Conservation (phyloP, 2,329 filamentous ascomycete species). For the Aspergillus sojae region DNA sequence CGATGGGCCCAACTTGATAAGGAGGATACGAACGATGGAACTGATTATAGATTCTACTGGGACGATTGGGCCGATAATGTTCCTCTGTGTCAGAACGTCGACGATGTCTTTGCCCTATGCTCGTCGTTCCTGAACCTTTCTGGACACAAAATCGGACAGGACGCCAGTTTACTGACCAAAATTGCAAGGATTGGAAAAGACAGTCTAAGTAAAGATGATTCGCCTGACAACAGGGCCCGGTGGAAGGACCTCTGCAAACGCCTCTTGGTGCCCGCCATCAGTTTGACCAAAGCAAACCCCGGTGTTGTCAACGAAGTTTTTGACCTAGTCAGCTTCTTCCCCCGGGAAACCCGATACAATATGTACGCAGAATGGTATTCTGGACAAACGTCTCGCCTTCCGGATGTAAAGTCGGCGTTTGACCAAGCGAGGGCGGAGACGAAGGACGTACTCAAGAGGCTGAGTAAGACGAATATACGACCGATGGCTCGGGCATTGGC, state of each 20-base stretch:
- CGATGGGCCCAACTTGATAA: slow-evolving; percentile 85
- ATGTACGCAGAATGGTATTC: slow-evolving; percentile 95
- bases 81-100: slow-evolving; percentile 84
- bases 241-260: slow-evolving; percentile 86
- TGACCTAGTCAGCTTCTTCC: slow-evolving; percentile 76
- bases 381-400: slow-evolving; percentile 73
- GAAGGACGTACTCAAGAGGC: slow-evolving; percentile 80
- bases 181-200: slow-evolving; percentile 81
- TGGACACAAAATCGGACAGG: slow-evolving; percentile 86
- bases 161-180: slow-evolving; percentile 76
- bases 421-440: slow-evolving; percentile 77
- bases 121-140: slow-evolving; percentile 81
- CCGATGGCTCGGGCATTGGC: slow-evolving; percentile 86
- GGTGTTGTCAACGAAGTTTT: slow-evolving; percentile 85
- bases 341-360: slow-evolving; percentile 74
- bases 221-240: slow-evolving; percentile 69
- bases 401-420: slow-evolving; percentile 79
- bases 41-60: slow-evolving; percentile 90
- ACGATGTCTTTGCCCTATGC: slow-evolving; percentile 88
- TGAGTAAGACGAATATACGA: slow-evolving; percentile 83
- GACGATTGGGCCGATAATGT: slow-evolving; percentile 96
- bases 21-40: slow-evolving; percentile 72
- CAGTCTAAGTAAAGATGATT: slow-evolving; percentile 71
- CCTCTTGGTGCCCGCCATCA: slow-evolving; percentile 83
- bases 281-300: slow-evolving; percentile 81